Evolutionary conservation across 768 basidiomycete genomes (phyloP).

Genomic region (Hygrocybe punicea): DNA sequence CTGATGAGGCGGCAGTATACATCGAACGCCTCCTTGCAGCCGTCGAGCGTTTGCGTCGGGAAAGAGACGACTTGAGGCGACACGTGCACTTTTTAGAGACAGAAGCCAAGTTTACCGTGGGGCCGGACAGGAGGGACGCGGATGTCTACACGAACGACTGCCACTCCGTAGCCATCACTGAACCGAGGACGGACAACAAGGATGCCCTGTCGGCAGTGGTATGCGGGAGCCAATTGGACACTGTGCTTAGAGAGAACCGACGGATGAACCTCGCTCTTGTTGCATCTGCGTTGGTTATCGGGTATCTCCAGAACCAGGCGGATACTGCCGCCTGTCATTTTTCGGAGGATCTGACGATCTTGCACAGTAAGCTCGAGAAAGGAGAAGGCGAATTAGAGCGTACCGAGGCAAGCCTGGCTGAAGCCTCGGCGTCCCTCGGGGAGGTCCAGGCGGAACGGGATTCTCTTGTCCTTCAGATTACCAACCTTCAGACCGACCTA

Average conservation of each 20-base stretch:
- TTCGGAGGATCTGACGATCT: constrained; percentile 7
- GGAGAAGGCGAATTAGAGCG: constrained; percentile 36
- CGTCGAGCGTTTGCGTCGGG: constrained; percentile 62
- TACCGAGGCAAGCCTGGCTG: constrained; percentile 43
- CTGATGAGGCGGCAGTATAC: constrained; percentile 34
- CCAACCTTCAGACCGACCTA: constrained; percentile 62
- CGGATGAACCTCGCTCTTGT: constrained; percentile 30
- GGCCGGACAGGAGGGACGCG: constrained; percentile 55
- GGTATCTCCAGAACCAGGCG: constrained; percentile 33
- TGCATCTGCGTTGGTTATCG: constrained; percentile 41
- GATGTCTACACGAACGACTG: constrained; percentile 31
- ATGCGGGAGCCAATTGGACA: neutral
- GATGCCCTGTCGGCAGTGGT: neutral
- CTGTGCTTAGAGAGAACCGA: constrained; percentile 21
- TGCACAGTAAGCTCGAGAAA: constrained; percentile 10
- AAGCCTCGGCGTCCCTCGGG: constrained; percentile 47
- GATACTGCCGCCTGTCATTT: constrained; percentile 18
- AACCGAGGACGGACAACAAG: neutral
- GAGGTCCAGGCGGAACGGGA: constrained; percentile 63
- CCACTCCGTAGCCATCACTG: neutral
- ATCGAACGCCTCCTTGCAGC: constrained; percentile 59
- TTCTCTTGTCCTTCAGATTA: constrained; percentile 59
- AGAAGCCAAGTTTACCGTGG: constrained; percentile 62
- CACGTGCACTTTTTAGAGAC: constrained; percentile 65
- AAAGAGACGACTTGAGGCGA: constrained; percentile 60